Evolutionary conservation across 208 protist species (phyloP).

Genomic region (Entamoeba dispar): DNA sequence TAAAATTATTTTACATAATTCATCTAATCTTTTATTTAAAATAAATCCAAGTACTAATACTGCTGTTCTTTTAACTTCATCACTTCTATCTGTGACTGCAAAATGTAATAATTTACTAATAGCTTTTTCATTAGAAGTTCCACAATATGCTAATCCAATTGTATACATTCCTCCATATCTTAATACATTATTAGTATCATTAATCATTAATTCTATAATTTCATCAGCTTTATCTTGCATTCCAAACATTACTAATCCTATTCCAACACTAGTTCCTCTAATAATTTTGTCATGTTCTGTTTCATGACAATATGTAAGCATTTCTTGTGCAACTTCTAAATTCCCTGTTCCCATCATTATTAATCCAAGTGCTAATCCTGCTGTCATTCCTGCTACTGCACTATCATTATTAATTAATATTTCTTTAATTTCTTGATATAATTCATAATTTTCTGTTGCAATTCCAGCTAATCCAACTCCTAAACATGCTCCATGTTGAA

Average conservation of each 20-base stretch:
- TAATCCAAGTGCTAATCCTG: conserved; percentile 85
- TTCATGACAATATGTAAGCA: background rate
- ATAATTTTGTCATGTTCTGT: conserved; percentile 98
- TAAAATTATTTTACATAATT: conserved; percentile 51
- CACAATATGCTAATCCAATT: conserved; percentile 72
- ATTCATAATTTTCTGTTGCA: conserved; percentile 64
- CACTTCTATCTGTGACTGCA: conserved; percentile 74
- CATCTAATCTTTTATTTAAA: conserved; percentile 65
- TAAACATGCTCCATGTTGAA: conserved; percentile 71
- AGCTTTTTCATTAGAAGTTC: conserved; percentile 63
- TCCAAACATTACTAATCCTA: conserved; percentile 79
- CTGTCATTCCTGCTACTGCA: conserved; percentile 86
- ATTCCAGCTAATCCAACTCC: conserved; percentile 71
- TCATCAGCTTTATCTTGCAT: conserved; percentile 68
- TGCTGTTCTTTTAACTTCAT: conserved; percentile 88
- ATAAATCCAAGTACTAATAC: conserved; percentile 88
- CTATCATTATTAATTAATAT: conserved; percentile 76
- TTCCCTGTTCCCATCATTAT: conserved; percentile 27
- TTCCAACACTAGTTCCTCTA: conserved; percentile 72
- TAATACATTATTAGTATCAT: conserved; percentile 26
- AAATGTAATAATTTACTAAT: conserved; percentile 76
- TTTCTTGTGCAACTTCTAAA: background rate
- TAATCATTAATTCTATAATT: conserved; percentile 63
- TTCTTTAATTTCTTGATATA: conserved; percentile 71
- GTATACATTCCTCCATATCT: conserved; percentile 75